Percentiles rank a stretch among this genome's conserved stretches.
These are phyloP conservation scores for Russula griseocarnosa DNA, from an alignment of 768 basidiomycete genomes.

Conservation along the genomic window DNA sequence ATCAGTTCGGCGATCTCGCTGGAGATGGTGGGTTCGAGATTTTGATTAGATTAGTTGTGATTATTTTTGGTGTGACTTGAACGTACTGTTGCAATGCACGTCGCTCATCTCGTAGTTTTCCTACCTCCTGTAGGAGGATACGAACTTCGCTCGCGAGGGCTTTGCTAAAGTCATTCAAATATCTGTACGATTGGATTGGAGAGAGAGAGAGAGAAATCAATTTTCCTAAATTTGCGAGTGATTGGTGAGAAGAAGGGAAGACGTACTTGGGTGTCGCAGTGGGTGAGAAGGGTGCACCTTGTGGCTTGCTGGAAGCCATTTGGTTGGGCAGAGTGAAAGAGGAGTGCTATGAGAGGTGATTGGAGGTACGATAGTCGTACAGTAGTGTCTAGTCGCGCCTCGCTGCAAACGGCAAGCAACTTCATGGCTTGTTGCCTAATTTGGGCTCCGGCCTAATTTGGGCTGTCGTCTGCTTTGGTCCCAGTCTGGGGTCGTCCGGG, in stretches of 20 bases:
- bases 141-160: slow-evolving; percentile 60
- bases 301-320: slow-evolving; percentile 15
- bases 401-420: not conserved
- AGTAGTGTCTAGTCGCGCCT: not conserved
- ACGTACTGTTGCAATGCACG: slow-evolving; percentile 53
- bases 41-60: not conserved
- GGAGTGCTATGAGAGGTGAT: not conserved
- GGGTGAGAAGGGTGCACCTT: slow-evolving; percentile 11
- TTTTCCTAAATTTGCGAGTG: not conserved
- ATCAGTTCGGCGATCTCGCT: slow-evolving; percentile 85
- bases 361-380: not conserved
- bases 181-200: slow-evolving; percentile 39
- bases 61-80: not conserved
- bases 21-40: slow-evolving; percentile 3
- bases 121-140: slow-evolving; percentile 56
- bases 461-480: no score
- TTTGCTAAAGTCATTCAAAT: slow-evolving; percentile 59
- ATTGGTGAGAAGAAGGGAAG: not conserved
- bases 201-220: not conserved
- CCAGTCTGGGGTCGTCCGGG: no score
- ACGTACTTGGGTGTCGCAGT: slow-evolving; percentile 20
- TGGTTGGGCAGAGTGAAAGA: no score
- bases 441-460: no score
- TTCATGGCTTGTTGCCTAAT: not conserved
- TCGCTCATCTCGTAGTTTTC: slow-evolving; percentile 57